Conservation (phyloP, 441 rosid genomes). For the Breynia disticha region DNA sequence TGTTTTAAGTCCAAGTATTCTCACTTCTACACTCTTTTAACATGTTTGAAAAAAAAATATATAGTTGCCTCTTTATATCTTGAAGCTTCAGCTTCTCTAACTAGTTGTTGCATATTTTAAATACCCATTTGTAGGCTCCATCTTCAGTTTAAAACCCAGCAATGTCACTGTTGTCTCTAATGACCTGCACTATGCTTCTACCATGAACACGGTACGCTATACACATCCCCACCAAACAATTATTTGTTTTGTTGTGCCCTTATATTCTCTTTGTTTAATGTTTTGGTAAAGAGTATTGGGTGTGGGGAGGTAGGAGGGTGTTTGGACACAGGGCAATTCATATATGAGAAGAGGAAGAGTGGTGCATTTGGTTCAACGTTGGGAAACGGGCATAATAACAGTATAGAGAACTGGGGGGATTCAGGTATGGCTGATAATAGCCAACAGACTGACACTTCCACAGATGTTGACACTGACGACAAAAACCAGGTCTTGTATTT, state of each 20-base stretch:
- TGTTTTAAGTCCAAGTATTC: constrained; percentile 76
- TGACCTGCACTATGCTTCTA: constrained; percentile 43
- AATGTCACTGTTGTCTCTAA: constrained; percentile 45
- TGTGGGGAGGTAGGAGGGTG: constrained; percentile 29
- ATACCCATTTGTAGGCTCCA: constrained; percentile 29
- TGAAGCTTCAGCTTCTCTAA: constrained; percentile 3
- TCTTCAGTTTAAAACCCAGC: constrained; percentile 42
- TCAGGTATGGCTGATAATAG: constrained; percentile 77
- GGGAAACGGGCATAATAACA: constrained; percentile 42
- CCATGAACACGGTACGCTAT: constrained; percentile 56
- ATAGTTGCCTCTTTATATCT: not conserved
- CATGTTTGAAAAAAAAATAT: not conserved
- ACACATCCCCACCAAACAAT: constrained; percentile 5
- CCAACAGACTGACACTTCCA: constrained; percentile 96
- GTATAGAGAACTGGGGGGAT: constrained; percentile 76
- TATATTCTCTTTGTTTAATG: not conserved
- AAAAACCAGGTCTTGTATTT: constrained; percentile 55
- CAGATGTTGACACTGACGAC: constrained; percentile 88
- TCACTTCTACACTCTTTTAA: not conserved
- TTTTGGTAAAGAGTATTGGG: constrained; percentile 30
- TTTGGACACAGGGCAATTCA: constrained; percentile 67
- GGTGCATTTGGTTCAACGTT: constrained; percentile 33
- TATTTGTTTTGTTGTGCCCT: too few relatives aligned
- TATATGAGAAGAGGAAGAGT: constrained; percentile 48
- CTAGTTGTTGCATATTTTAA: constrained; percentile 1